Evolutionary conservation across 805 yeast genomes (phyloP).

Genomic region (Cyberlindnera saturnus): DNA sequence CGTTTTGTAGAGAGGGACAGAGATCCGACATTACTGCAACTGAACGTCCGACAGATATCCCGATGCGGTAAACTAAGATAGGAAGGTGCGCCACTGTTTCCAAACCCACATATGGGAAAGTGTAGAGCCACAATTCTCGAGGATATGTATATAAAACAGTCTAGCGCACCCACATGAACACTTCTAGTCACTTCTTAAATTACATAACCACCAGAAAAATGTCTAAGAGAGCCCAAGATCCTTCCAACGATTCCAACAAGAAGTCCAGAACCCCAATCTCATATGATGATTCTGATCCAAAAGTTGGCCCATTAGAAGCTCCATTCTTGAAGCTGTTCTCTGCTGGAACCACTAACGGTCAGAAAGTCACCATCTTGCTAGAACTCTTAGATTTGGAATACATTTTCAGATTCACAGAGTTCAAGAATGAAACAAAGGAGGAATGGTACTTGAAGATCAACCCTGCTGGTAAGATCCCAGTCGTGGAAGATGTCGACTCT

Average conservation of each 20-base stretch:
- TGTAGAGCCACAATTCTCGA: too few species aligned
- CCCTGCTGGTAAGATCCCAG: constrained; percentile 60
- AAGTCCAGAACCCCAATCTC: background rate
- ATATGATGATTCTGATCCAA: constrained; percentile 11
- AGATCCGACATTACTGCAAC: too few species aligned
- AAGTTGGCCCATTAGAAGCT: constrained; percentile 22
- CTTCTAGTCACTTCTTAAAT: too few species aligned
- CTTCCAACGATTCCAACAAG: background rate
- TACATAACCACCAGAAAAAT: background rate
- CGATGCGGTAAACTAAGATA: background rate
- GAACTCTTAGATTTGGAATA: constrained; percentile 29
- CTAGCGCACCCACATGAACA: too few species aligned
- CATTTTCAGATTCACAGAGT: constrained; percentile 31
- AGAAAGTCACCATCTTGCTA: constrained; percentile 31
- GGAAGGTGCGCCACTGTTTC: too few species aligned
- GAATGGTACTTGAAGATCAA: constrained; percentile 51
- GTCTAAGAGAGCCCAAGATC: background rate
- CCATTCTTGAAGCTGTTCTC: constrained; percentile 39
- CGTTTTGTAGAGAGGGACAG: too few species aligned
- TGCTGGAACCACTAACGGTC: constrained; percentile 34
- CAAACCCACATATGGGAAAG: too few species aligned
- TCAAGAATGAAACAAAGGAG: constrained; percentile 41
- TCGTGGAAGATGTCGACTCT: constrained; percentile 31
- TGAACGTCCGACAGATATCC: background rate
- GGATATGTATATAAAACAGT: too few species aligned